A percentile compares a stretch with the other conserved stretches of the same genome.
Conservation (phyloP, 2,329 filamentous ascomycete species). For the Sporothrix protearum region DNA sequence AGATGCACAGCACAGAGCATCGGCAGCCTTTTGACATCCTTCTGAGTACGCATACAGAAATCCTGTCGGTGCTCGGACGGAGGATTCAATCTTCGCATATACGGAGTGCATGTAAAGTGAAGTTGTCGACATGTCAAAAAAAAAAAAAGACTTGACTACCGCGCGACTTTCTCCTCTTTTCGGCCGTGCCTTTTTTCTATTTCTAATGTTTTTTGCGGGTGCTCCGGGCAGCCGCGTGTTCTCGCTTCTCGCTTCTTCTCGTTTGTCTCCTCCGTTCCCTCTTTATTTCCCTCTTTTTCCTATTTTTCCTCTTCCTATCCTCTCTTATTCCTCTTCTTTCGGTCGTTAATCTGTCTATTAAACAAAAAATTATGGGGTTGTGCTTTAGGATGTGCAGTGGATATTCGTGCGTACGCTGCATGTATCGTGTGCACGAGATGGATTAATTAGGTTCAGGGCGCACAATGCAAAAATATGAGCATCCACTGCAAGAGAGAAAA, state of each 20-base stretch:
- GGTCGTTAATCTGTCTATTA: not conserved
- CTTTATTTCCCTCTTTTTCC: not conserved
- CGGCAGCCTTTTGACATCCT: not conserved
- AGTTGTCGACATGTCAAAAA: not conserved
- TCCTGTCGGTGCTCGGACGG: not conserved
- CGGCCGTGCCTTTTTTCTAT: not conserved
- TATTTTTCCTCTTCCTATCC: not conserved
- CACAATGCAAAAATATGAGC: not conserved
- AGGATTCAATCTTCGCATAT: not conserved
- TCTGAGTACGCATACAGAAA: not conserved
- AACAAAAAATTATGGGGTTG: not conserved
- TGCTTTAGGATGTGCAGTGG: not conserved
- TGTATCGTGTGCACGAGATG: conserved; percentile 6
- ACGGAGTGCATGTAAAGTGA: not conserved
- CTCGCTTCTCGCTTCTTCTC: not conserved
- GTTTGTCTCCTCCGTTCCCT: not conserved
- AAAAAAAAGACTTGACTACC: not conserved
- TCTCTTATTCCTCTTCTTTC: not conserved
- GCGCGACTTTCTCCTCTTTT: not conserved
- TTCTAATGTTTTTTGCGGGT: not conserved
- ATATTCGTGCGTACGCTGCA: not conserved
- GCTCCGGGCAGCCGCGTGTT: not conserved
- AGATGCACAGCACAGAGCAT: conserved; percentile 6
- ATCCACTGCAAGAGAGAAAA: too few species aligned
- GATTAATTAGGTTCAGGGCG: not conserved